Evolutionary conservation across 164 flowering plant genomes (phyloP).

Genomic region (Stephania yunnanensis): DNA sequence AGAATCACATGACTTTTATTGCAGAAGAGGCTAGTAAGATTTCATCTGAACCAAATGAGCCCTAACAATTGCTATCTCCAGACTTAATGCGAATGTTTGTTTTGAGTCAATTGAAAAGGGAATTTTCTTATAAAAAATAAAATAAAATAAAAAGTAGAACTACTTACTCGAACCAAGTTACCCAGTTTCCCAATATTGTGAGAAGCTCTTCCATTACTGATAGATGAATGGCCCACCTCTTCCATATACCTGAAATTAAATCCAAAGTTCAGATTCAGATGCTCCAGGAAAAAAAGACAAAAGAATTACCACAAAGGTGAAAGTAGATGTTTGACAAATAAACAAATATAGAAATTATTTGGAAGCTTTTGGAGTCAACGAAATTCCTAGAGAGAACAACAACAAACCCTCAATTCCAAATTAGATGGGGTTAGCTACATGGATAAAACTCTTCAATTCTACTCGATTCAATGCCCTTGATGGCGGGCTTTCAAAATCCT

Average conservation of each 20-base stretch:
- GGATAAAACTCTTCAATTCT: too few relatives aligned
- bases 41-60: not conserved
- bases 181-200: slow-evolving; percentile 78
- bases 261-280: not conserved
- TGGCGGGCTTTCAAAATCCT: too few relatives aligned
- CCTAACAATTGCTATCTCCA: not conserved
- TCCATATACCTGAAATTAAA: slow-evolving; percentile 54
- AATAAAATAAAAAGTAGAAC: not conserved
- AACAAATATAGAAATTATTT: too few relatives aligned
- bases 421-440: too few relatives aligned
- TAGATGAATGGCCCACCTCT: slow-evolving; percentile 49
- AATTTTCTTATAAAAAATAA: too few relatives aligned
- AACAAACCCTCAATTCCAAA: too few relatives aligned
- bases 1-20: not conserved
- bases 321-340: too few relatives aligned
- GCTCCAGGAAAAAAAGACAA: not conserved
- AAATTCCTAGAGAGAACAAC: too few relatives aligned
- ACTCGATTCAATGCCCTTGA: too few relatives aligned
- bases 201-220: slow-evolving; percentile 57
- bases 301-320: not conserved
- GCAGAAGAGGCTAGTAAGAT: not conserved
- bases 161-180: slow-evolving; percentile 60
- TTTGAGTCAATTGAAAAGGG: not conserved
- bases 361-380: too few relatives aligned
- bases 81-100: not conserved